Conservation (phyloP, 306 rosid species). For the Lagenaria siceraria region DNA sequence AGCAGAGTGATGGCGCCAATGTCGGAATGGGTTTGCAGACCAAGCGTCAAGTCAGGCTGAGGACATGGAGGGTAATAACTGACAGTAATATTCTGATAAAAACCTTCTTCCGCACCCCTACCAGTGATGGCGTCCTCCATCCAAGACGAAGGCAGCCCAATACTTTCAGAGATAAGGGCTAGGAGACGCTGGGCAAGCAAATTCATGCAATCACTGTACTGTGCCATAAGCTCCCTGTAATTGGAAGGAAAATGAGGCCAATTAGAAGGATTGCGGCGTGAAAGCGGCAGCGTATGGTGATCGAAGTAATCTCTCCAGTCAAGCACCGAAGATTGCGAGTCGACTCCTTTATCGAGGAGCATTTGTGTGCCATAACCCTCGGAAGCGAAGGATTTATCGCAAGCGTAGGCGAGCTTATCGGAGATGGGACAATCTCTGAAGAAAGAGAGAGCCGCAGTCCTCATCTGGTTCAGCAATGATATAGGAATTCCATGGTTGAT, state of each 20-base stretch:
- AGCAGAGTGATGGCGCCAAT: slow-evolving; percentile 66
- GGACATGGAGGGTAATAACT: slow-evolving; percentile 89
- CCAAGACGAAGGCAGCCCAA: slow-evolving; percentile 43
- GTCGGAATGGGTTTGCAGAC: slow-evolving; percentile 85
- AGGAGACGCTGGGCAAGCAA: slow-evolving; percentile 47
- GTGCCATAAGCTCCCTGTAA: slow-evolving; percentile 31
- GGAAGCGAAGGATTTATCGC: slow-evolving; percentile 43
- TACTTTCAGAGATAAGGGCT: slow-evolving; percentile 53
- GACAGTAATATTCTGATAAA: slow-evolving; percentile 73
- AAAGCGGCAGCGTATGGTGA: slow-evolving; percentile 74
- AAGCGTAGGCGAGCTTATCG: slow-evolving; percentile 54
- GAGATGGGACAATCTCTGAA: slow-evolving; percentile 37
- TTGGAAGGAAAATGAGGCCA: slow-evolving; percentile 60
- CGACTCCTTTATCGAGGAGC: slow-evolving; percentile 25
- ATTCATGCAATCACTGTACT: slow-evolving; percentile 44
- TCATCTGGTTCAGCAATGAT: slow-evolving; percentile 27
- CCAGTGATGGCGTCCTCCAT: slow-evolving; percentile 43
- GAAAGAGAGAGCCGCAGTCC: slow-evolving; percentile 43
- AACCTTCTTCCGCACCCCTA: slow-evolving; percentile 24
- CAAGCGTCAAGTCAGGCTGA: slow-evolving; percentile 76
- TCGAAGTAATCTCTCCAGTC: slow-evolving; percentile 97
- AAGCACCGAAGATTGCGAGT: slow-evolving; percentile 11
- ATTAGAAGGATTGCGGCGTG: slow-evolving; percentile 56
- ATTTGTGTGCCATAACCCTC: slow-evolving; percentile 87
- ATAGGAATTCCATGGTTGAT: slow-evolving; percentile 56